phyloP scores from a whole-genome alignment of 257 asterid species.

The Solanum tarijense region DNA sequence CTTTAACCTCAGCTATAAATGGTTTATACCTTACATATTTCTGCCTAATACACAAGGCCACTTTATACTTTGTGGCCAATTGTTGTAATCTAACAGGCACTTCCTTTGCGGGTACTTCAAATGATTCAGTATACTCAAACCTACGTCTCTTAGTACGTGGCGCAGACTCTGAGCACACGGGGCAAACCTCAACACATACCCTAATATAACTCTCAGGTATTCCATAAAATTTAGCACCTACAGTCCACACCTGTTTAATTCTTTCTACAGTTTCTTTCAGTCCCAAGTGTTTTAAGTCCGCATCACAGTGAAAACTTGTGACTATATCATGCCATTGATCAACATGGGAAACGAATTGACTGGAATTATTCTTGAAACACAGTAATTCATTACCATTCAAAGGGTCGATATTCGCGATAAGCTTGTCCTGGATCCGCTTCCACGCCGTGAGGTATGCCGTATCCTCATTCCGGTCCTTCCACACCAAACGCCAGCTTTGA shows the following conservation, averaged over 20 bases:
- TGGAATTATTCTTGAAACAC: conserved; percentile 84
- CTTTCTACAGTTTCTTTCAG: conserved; percentile 72
- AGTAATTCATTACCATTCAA: conserved; percentile 43
- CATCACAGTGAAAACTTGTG: conserved; percentile 66
- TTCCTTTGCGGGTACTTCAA: conserved; percentile 94
- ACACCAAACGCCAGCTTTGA: conserved; percentile 86
- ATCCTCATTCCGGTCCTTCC: conserved; percentile 98
- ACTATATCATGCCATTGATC: conserved; percentile 98
- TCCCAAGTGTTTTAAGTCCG: conserved; percentile 76
- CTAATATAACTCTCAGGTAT: conserved; percentile 93
- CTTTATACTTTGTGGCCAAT: conserved; percentile 87
- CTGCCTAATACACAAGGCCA: conserved; percentile 81
- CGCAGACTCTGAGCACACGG: conserved; percentile 80
- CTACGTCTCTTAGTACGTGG: conserved; percentile 82
- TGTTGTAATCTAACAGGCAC: conserved; percentile 74
- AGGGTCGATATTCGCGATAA: conserved; percentile 30
- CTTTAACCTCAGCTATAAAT: conserved; percentile 98
- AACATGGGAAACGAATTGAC: conserved; percentile 73
- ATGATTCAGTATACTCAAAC: conserved; percentile 85
- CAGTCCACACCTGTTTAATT: conserved; percentile 92
- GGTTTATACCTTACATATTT: conserved; percentile 94
- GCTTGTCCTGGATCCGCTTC: conserved; percentile 98
- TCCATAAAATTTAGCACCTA: conserved; percentile 96
- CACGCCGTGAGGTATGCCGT: conserved; percentile 92
- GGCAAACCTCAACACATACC: conserved; percentile 69